These are phyloP conservation scores for Neurospora sp. DNA, from an alignment of 495 filamentous ascomycete species.

Conservation along the genomic window DNA sequence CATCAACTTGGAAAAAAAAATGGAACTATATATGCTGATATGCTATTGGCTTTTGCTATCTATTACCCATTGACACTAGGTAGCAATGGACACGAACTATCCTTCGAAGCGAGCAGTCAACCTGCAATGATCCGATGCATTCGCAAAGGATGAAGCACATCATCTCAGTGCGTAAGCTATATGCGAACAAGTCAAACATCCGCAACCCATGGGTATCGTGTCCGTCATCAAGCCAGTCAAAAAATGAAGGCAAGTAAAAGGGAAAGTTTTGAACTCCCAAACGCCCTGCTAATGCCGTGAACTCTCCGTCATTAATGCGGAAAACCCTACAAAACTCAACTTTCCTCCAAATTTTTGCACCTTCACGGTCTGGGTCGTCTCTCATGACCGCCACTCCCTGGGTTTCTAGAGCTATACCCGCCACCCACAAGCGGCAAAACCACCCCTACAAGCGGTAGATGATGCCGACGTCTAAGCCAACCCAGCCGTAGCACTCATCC, in stretches of 20 bases:
- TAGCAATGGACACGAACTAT: not conserved
- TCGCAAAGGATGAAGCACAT: not conserved
- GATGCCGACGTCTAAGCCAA: not conserved
- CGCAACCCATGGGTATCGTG: not conserved
- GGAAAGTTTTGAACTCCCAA: not conserved
- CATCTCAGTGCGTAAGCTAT: not conserved
- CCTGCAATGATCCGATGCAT: not conserved
- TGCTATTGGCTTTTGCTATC: not conserved
- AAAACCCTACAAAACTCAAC: not conserved
- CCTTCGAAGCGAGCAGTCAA: not conserved
- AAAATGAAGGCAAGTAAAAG: not conserved
- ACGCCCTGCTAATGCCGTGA: not conserved
- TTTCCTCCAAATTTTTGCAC: not conserved
- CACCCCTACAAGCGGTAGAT: not conserved
- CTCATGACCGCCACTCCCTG: not conserved
- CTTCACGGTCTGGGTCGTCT: not conserved
- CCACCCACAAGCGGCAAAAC: not conserved
- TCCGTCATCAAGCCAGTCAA: not conserved
- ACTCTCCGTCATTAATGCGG: not conserved
- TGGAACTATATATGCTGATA: not conserved
- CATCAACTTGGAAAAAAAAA: not conserved
- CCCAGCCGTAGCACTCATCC: not conserved
- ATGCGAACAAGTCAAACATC: not conserved
- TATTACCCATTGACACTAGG: not conserved
- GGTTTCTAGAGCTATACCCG: not conserved